phyloP scores from a whole-genome alignment of 129 eudicot genomes.

The Oenanthe sinensis region DNA sequence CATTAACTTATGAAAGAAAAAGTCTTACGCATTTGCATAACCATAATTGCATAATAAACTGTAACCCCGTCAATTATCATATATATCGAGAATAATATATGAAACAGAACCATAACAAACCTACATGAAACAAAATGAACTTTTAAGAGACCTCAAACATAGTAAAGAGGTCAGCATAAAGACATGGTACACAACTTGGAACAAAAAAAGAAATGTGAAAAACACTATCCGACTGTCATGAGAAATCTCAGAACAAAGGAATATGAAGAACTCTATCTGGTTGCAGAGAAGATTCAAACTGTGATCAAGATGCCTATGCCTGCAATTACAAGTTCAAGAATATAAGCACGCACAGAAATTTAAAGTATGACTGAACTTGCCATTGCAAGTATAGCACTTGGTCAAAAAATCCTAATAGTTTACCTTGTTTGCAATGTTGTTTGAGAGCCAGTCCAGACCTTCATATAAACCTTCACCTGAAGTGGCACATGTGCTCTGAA shows the following conservation, averaged over 20 bases:
- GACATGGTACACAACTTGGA: not conserved
- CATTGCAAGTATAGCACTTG: not conserved
- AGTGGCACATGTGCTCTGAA: constrained; percentile 18
- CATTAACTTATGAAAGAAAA: not conserved
- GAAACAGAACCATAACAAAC: not conserved
- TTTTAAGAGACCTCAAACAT: not conserved
- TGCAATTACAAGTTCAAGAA: not conserved
- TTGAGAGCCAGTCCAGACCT: constrained; percentile 15
- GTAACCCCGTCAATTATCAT: not conserved
- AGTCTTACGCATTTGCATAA: not conserved
- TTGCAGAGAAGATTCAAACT: not conserved
- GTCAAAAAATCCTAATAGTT: not conserved
- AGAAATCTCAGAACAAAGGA: not conserved
- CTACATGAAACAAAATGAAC: not conserved
- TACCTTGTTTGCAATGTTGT: constrained; percentile 14
- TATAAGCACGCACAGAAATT: not conserved
- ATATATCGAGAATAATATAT: not conserved
- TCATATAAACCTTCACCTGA: constrained; percentile 14
- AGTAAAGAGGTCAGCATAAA: not conserved
- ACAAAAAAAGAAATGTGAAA: not conserved
- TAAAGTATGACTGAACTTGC: not conserved
- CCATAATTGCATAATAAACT: constrained; percentile 1
- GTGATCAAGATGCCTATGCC: not conserved
- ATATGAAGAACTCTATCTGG: constrained; percentile 3
- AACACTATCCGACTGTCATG: not conserved